A percentile compares a stretch with the other conserved stretches of the same genome.
Evolutionary conservation across 441 rosid genomes (phyloP).

Genomic region (Mallotus repandus): DNA sequence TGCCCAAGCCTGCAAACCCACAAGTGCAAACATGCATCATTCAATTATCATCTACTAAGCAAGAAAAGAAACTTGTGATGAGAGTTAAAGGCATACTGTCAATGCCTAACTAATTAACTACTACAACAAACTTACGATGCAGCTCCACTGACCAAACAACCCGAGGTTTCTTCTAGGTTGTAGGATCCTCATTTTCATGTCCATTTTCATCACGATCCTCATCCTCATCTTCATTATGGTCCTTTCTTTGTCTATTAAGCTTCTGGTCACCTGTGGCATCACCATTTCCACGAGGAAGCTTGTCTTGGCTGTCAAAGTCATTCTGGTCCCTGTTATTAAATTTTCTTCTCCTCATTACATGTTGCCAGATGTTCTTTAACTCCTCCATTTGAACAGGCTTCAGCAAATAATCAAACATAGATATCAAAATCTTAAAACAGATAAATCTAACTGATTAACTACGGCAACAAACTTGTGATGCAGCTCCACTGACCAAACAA

Average conservation of each 20-base stretch:
- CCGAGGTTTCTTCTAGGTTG: constrained; percentile 78
- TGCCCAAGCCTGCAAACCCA: neutral
- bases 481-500: constrained; percentile 91
- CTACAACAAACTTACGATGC: constrained; percentile 83
- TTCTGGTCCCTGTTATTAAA: constrained; percentile 38
- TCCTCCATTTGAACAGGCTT: constrained; percentile 90
- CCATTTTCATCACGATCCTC: constrained; percentile 67
- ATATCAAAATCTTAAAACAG: too few species aligned
- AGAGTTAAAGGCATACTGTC: constrained; percentile 61
- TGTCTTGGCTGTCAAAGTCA: constrained; percentile 39
- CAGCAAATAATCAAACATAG: constrained; percentile 78
- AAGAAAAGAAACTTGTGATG: constrained; percentile 11
- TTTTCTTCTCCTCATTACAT: constrained; percentile 73
- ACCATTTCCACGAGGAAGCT: constrained; percentile 32
- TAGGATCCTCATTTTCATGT: constrained; percentile 70
- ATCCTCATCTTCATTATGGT: constrained; percentile 64
- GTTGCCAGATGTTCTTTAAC: constrained; percentile 69
- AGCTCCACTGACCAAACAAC: constrained; percentile 94
- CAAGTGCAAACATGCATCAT: neutral
- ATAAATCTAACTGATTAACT: too few species aligned
- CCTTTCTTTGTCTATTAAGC: constrained; percentile 63
- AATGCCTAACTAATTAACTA: constrained; percentile 83
- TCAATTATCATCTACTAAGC: neutral
- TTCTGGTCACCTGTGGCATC: constrained; percentile 43
- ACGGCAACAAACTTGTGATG: constrained; percentile 88